Percentiles rank a stretch among this genome's conserved stretches.
Evolutionary conservation across 73 alveolate genomes (phyloP).

Genomic region (Tetrahymena borealis): DNA sequence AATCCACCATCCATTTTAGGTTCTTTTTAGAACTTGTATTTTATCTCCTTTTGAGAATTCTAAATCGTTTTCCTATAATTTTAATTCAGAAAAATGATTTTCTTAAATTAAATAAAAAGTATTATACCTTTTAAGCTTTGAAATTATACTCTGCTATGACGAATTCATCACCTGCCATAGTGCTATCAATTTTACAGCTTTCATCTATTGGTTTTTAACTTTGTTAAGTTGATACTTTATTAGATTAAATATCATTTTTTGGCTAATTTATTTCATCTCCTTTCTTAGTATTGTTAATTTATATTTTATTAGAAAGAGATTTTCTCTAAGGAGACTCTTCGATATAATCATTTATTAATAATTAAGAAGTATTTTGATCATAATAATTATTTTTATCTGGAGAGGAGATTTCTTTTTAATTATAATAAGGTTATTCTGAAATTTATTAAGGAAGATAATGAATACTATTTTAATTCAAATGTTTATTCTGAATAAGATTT

Average conservation of each 20-base stretch:
- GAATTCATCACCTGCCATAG: background rate
- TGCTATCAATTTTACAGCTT: background rate
- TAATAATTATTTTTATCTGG: background rate
- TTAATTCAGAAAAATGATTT: background rate
- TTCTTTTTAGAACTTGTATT: background rate
- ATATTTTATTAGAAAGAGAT: too few species aligned
- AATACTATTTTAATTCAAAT: background rate
- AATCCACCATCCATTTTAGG: background rate
- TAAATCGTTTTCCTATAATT: background rate
- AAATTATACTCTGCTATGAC: background rate
- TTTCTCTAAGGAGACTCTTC: too few species aligned
- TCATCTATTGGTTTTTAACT: too few species aligned
- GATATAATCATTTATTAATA: too few species aligned
- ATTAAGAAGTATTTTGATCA: background rate
- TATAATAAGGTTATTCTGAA: background rate
- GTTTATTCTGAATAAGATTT: background rate
- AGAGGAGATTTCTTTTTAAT: background rate
- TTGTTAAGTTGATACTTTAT: too few species aligned
- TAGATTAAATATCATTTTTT: too few species aligned
- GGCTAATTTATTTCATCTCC: too few species aligned
- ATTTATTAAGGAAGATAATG: background rate
- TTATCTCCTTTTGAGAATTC: background rate
- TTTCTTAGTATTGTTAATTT: too few species aligned
- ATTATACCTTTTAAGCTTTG: background rate
- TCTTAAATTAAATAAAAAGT: background rate